Evolutionary conservation across 1,284 basidiomycete genomes (phyloP).

Genomic region (Moesziomyces aphidis): DNA sequence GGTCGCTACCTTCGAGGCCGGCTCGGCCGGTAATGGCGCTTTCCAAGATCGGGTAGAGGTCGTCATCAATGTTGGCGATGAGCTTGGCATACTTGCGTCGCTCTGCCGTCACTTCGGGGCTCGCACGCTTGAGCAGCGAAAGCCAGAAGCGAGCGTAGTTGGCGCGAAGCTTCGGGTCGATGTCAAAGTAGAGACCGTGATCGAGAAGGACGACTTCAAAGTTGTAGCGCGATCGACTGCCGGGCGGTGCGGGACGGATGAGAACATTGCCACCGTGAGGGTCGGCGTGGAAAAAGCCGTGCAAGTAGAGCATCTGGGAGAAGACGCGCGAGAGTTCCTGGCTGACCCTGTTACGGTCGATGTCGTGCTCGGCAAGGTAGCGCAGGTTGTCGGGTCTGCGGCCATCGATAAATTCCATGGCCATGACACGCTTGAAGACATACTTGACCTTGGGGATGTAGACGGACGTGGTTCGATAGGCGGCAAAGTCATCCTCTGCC

Average conservation of each 20-base stretch:
- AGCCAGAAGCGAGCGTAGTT: conserved; percentile 68
- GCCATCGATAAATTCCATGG: conserved; percentile 92
- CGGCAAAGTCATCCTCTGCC: conserved; percentile 78
- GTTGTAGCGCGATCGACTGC: conserved; percentile 62
- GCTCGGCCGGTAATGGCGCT: conserved; percentile 65
- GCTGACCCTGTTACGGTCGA: conserved; percentile 93
- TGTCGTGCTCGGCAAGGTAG: conserved; percentile 84
- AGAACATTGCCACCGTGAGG: conserved; percentile 81
- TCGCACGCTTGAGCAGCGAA: conserved; percentile 58
- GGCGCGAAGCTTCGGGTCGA: conserved; percentile 60
- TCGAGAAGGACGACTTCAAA: conserved; percentile 67
- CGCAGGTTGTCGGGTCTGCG: conserved; percentile 88
- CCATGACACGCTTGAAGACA: conserved; percentile 85
- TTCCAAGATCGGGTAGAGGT: conserved; percentile 66
- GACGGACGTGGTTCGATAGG: conserved; percentile 72
- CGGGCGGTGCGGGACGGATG: conserved; percentile 72
- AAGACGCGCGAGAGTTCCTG: conserved; percentile 82
- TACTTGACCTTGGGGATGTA: conserved; percentile 90
- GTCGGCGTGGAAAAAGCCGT: conserved; percentile 75
- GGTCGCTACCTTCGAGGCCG: conserved; percentile 65
- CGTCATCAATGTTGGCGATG: conserved; percentile 65
- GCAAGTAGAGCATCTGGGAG: conserved; percentile 94
- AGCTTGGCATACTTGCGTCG: conserved; percentile 62
- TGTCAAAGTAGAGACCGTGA: conserved; percentile 67
- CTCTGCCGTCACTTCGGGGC: conserved; percentile 56